Evolutionary conservation across 192 early-diverging fungal genomes (phyloP), one percentile per base, ranked within the genome.

Genomic region (Phycomyces nitens): DNA sequence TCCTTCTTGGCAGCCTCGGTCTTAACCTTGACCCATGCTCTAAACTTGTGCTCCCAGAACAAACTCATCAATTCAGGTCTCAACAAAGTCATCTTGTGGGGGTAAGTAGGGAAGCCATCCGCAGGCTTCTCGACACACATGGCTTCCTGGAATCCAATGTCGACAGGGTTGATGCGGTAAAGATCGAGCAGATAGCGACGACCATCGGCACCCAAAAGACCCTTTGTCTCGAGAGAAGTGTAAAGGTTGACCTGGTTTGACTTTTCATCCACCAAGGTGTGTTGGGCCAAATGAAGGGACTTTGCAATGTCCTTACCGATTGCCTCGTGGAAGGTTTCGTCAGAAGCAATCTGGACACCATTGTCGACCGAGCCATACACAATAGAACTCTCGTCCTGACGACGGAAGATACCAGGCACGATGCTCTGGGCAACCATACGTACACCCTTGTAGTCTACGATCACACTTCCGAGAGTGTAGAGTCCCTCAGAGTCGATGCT

Each of bases 381-480:
- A 66, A 98, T 85, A 9, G 89, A 83, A 2, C 82, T 84, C 18
- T 87, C 87, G 34, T 89, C 86, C 62, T 87, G 87, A 47, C 83
- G 81, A 52, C 89, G 78, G 74, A 90, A 85, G 56, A 89, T 88
- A 54, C 93, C 94, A 24, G 95, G 95, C 15, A 97, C 91, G 47
- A 99, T 89, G 22, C 87, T 89, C 82, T 99, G 97, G 3, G 93
- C 95, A 20, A 99, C 88, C 15, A 97, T 81, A 41, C 97, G 89
- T 21, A 84, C 72, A 22, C 97, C 97, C 64, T 88, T 89, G 77
- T 94, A 96, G 59, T 99, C 97, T 18, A 98, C 86, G 26, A 97
- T 87, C 24, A 90, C 89, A 53, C 93, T 96, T 50, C 88, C 92
- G 60, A 97, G 73, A 3, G 95, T 97, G 77, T 89, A 83, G 10